A percentile compares a stretch with the other conserved stretches of the same genome.
Evolutionary conservation across 305 asterid species (phyloP).

Genomic region (Solanum chacoense): DNA sequence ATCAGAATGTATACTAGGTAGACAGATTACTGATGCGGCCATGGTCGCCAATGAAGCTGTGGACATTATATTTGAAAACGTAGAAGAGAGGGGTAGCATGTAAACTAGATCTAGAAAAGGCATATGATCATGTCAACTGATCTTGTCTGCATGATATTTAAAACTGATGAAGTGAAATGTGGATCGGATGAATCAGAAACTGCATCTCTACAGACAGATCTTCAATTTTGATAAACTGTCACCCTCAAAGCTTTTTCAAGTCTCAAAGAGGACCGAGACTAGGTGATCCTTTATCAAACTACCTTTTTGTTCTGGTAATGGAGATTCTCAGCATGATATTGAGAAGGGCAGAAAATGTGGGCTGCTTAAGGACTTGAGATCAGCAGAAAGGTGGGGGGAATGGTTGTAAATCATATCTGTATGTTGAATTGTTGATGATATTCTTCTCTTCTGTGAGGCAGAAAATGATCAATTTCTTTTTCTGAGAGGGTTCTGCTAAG

Average conservation of each 20-base stretch:
- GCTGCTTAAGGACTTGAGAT: neutral
- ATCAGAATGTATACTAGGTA: neutral
- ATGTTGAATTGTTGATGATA: neutral
- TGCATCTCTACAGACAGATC: neutral
- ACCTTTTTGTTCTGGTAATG: neutral
- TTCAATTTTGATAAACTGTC: neutral
- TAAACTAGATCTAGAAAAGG: neutral
- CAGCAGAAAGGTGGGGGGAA: neutral
- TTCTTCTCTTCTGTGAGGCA: neutral
- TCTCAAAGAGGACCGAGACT: neutral
- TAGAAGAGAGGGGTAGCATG: neutral
- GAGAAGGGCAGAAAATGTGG: neutral
- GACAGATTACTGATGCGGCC: neutral
- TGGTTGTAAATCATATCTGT: neutral
- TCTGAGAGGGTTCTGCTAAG: neutral
- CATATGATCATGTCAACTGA: neutral
- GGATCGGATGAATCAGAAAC: neutral
- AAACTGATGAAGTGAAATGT: neutral
- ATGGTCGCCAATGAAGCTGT: neutral
- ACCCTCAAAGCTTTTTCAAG: neutral
- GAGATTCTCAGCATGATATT: neutral
- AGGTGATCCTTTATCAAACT: neutral
- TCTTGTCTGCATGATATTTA: neutral
- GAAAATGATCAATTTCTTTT: neutral
- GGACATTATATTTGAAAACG: neutral